phyloP scores from a whole-genome alignment of 176 grass and related monocot genomes.

The Oryza glumipatula region DNA sequence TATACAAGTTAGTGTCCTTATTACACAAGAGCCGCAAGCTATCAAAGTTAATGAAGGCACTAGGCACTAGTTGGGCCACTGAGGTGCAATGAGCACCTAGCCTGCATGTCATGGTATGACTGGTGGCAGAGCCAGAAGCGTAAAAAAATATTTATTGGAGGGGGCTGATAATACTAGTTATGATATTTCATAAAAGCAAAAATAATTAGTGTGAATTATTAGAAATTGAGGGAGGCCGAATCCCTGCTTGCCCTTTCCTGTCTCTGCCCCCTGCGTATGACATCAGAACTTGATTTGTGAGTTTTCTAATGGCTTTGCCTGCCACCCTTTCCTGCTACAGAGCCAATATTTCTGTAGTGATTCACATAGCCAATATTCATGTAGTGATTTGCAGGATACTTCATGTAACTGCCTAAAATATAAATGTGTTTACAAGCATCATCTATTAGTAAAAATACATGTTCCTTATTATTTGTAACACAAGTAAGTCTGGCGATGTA shows the following conservation, averaged over 20 bases:
- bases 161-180: too few relatives aligned
- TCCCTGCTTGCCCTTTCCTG: too few relatives aligned
- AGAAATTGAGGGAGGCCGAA: too few relatives aligned
- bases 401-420: conserved; percentile 3
- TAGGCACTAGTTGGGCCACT: background rate
- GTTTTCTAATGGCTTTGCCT: conserved; percentile 15
- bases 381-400: background rate
- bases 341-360: background rate
- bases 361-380: background rate
- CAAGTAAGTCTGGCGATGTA: background rate
- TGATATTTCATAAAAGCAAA: too few relatives aligned
- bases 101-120: background rate
- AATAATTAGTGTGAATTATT: too few relatives aligned
- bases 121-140: too few relatives aligned
- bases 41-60: background rate
- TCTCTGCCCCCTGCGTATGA: too few relatives aligned
- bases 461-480: background rate
- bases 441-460: background rate
- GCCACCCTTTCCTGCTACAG: background rate
- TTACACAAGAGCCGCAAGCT: background rate
- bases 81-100: background rate
- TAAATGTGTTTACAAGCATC: background rate
- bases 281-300: background rate
- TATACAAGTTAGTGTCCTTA: conserved; percentile 15
- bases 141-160: too few relatives aligned